Conservation (phyloP, 306 rosid genomes). For the Dryas alaskensis region DNA sequence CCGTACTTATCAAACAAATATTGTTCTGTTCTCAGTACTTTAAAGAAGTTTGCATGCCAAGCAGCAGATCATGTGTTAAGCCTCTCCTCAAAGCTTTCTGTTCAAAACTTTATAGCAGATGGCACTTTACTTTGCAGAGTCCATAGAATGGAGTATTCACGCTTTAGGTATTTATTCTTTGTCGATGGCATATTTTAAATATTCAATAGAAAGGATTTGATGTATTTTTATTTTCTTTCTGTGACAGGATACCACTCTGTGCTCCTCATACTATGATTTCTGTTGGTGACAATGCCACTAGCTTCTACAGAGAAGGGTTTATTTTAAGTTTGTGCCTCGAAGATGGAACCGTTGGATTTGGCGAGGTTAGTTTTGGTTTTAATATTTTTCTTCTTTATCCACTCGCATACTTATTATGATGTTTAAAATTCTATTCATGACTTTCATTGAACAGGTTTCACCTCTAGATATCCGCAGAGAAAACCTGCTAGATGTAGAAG, state of each 20-base stretch:
- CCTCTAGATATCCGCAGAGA: constrained; percentile 70
- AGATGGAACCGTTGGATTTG: constrained; percentile 82
- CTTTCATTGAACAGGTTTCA: constrained; percentile 65
- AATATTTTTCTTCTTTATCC: not conserved
- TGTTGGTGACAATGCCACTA: constrained; percentile 29
- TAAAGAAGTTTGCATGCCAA: constrained; percentile 54
- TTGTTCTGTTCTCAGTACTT: constrained; percentile 46
- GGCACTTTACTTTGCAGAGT: constrained; percentile 46
- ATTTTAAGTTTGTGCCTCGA: constrained; percentile 73
- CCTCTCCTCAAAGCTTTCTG: constrained; percentile 37
- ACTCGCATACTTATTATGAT: not conserved
- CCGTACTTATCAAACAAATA: not conserved
- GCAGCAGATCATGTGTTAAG: constrained; percentile 51
- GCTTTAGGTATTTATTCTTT: constrained; percentile 63
- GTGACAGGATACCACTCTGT: constrained; percentile 63
- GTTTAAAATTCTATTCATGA: not conserved
- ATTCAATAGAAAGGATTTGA: constrained; percentile 3
- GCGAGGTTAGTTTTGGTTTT: constrained; percentile 69
- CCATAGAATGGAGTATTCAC: constrained; percentile 50
- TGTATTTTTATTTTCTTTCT: constrained; percentile 12
- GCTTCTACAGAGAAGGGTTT: constrained; percentile 76
- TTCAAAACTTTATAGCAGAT: constrained; percentile 31
- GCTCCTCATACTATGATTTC: constrained; percentile 63
- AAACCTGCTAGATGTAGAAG: constrained; percentile 72
- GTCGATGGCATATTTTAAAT: constrained; percentile 6